Base-by-base conservation (phyloP, 1,284 basidiomycete species). In the Heterobasidion occidentale region DNA sequence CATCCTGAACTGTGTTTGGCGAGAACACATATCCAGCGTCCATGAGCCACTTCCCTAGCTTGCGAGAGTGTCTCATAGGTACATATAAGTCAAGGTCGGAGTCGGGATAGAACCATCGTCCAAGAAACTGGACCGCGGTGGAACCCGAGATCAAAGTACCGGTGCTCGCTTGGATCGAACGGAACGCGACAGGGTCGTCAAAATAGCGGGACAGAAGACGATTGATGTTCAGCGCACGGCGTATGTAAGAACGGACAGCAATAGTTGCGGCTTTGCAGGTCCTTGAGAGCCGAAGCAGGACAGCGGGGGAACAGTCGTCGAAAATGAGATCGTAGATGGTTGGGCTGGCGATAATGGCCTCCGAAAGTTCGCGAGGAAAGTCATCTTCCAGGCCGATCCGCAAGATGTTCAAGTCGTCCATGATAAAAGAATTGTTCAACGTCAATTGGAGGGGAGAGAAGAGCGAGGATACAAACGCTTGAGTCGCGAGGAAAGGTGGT, bases 31-130 rank as follows among this genome's bases (percentile, higher is more conserved):
- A 54, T 8, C 55, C 51, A 17, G 17, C 44, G 9, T 38, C 36
- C 9, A 34, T 15, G 12, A 56, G 44, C n/a, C 27, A 51, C 19
- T 33, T 35, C 34, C n/a, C 55, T 11, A 56, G 48, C 8, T 46
- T 38, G 7, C 36, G 27, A 9, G 44, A 55, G 44, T 60, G 51
- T 9, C 51, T 46, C 45, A 60, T 64, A 12, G 71, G 65, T 9
- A 71, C 68, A 60, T 79, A 81, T 4, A 80, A 42, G 55, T 81
- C 79, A 1, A 81, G 71, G 61, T 80, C 79, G 4, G 76, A 68
- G 15, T 72, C 69, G 1, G 71, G 71, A 60, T 79, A 81, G 33
- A 66, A 61, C 1, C 66, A 62, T 9, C 79, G 62, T 47, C 74
- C 73, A 50, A 81, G 68, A 61, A 80, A 77, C 59, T 80, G 78